These are phyloP conservation scores for Leccinum variicolor DNA, from an alignment of 768 basidiomycete species.

Conservation along the genomic window DNA sequence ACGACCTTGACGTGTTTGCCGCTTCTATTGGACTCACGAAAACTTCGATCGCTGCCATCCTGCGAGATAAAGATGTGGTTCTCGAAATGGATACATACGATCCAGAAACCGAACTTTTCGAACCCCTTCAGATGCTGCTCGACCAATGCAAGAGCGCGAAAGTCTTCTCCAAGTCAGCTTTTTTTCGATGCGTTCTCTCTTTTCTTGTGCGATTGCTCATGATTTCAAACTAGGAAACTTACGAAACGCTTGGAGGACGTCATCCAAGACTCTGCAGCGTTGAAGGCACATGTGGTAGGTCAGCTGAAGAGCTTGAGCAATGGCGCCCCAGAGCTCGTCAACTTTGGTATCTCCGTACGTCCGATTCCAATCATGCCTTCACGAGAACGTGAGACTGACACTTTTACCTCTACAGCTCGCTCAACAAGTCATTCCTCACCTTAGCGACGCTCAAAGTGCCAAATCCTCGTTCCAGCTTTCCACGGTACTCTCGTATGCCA, in stretches of 20 bases:
- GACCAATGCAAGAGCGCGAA: conserved; percentile 83
- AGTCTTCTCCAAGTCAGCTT: conserved; percentile 66
- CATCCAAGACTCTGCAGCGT: conserved; percentile 62
- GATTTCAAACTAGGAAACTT: conserved; percentile 66
- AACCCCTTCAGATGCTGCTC: conserved; percentile 77
- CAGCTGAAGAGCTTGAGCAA: conserved; percentile 73
- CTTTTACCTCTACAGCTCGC: conserved; percentile 56
- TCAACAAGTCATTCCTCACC: conserved; percentile 82
- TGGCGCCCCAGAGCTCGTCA: conserved; percentile 75
- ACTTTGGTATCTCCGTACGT: conserved; percentile 86
- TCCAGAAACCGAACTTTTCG: conserved; percentile 71
- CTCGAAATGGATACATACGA: conserved; percentile 74
- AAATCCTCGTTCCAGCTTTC: conserved; percentile 78
- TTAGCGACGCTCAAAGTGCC: conserved; percentile 73
- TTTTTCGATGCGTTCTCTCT: not conserved
- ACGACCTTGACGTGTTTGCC: conserved; percentile 91
- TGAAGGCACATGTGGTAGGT: conserved; percentile 66
- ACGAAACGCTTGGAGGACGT: conserved; percentile 83
- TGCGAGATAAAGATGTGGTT: conserved; percentile 76
- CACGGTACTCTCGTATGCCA: conserved; percentile 66
- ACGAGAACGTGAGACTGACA: not conserved
- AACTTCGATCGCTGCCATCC: conserved; percentile 70
- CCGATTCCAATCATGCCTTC: not conserved
- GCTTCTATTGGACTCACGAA: conserved; percentile 89
- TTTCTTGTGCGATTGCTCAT: conserved; percentile 1